These are phyloP conservation scores for Caloboletus inedulis DNA, from an alignment of 1,284 basidiomycete genomes.

Conservation along the genomic window DNA sequence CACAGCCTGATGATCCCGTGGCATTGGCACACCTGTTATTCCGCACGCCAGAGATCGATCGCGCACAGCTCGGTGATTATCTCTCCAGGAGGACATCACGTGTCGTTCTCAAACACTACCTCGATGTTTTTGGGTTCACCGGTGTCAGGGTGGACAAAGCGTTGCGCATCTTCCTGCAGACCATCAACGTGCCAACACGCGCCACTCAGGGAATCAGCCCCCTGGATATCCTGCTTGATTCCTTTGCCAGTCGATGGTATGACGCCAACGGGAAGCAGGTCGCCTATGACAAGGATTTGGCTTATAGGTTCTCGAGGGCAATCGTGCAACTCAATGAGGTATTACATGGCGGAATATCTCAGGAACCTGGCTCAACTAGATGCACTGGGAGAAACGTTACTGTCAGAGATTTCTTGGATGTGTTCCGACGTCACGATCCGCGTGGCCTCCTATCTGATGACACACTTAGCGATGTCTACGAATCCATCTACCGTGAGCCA, in stretches of 20 bases:
- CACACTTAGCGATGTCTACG: conserved; percentile 71
- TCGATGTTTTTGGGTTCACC: conserved; percentile 83
- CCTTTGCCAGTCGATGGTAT: conserved; percentile 87
- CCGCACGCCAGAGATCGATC: conserved; percentile 82
- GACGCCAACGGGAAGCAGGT: conserved; percentile 80
- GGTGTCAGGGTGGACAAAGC: conserved; percentile 87
- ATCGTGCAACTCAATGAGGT: conserved; percentile 86
- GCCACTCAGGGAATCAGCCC: conserved; percentile 42
- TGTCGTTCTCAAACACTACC: conserved; percentile 74
- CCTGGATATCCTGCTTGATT: conserved; percentile 72
- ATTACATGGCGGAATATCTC: conserved; percentile 63
- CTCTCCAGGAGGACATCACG: conserved; percentile 72
- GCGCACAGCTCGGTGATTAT: conserved; percentile 79
- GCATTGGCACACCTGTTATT: conserved; percentile 81
- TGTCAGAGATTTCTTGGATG: conserved; percentile 72
- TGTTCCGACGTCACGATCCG: conserved; percentile 74
- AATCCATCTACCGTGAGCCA: conserved; percentile 67
- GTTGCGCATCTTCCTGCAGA: conserved; percentile 82
- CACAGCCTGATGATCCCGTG: conserved; percentile 55
- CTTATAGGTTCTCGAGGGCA: conserved; percentile 76
- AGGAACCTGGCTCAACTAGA: conserved; percentile 59
- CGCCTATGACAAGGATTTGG: conserved; percentile 76
- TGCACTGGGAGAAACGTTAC: conserved; percentile 65
- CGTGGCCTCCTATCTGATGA: conserved; percentile 69
- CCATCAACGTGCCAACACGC: conserved; percentile 68